Percentiles rank a stretch among this genome's conserved stretches.
Evolutionary conservation across 805 yeast genomes (phyloP).

Genomic region (Kazachstania kunashirensis): DNA sequence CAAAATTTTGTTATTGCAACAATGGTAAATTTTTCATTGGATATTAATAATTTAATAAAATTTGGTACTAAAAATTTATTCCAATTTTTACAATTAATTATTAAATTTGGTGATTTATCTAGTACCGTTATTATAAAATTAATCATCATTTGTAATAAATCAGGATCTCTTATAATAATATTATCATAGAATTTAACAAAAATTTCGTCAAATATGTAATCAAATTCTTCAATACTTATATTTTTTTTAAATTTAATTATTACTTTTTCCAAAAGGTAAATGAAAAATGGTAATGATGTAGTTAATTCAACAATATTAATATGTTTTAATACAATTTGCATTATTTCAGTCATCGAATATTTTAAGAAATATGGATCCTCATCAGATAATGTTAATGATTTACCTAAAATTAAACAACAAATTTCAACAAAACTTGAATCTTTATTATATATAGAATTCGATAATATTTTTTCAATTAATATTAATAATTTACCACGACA

Average conservation of each 20-base stretch:
- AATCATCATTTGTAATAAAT: slow-evolving; percentile 42
- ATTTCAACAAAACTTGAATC: slow-evolving; percentile 50
- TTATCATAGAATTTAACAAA: slow-evolving; percentile 31
- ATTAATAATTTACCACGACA: slow-evolving; percentile 38
- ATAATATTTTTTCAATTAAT: slow-evolving; percentile 33
- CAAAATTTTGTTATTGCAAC: slow-evolving; percentile 45
- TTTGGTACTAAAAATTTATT: slow-evolving; percentile 22
- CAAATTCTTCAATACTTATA: slow-evolving; percentile 29
- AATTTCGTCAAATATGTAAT: slow-evolving; percentile 31
- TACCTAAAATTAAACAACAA: slow-evolving; percentile 47
- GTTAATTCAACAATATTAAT: slow-evolving; percentile 19
- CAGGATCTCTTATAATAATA: slow-evolving; percentile 45
- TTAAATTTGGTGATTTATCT: slow-evolving; percentile 40
- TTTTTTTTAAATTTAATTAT: slow-evolving; percentile 31
- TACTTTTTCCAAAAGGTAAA: slow-evolving; percentile 37
- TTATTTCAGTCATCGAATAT: slow-evolving; percentile 22
- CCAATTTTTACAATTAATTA: slow-evolving; percentile 30
- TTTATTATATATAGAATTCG: slow-evolving; percentile 29
- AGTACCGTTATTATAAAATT: slow-evolving; percentile 43
- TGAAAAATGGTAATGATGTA: slow-evolving; percentile 36
- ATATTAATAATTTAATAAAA: slow-evolving; percentile 25
- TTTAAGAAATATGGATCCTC: slow-evolving; percentile 26
- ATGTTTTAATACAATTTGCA: slow-evolving; percentile 20
- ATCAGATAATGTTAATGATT: slow-evolving; percentile 19
- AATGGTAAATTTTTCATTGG: slow-evolving; percentile 43